These are phyloP conservation scores for Rhazya stricta DNA, from an alignment of 257 asterid genomes.

Conservation along the genomic window DNA sequence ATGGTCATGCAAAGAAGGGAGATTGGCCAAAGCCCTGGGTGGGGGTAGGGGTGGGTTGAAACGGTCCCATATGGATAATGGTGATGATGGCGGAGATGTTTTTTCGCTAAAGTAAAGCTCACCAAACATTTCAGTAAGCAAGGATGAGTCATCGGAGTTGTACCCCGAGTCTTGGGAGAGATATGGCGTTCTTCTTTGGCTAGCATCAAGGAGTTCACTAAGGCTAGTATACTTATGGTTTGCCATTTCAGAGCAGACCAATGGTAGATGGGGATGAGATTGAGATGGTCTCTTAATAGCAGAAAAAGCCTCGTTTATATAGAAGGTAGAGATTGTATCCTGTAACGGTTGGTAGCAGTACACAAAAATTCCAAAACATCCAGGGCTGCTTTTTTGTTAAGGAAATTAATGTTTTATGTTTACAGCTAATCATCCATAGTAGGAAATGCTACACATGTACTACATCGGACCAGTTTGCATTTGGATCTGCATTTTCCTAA, in stretches of 20 bases:
- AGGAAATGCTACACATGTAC: not conserved
- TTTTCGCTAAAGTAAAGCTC: slow-evolving; percentile 15
- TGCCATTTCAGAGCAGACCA: not conserved
- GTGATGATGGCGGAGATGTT: not conserved
- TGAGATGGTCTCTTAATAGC: not conserved
- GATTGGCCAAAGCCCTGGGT: not conserved
- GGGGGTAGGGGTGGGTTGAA: not conserved
- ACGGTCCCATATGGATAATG: not conserved
- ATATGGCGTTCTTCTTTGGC: not conserved
- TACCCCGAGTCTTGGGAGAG: too few relatives aligned
- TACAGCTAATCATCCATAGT: too few relatives aligned
- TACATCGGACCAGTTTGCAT: not conserved
- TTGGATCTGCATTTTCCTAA: not conserved
- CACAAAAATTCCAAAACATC: too few relatives aligned
- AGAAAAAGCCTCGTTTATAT: too few relatives aligned
- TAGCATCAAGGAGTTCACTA: slow-evolving; percentile 9
- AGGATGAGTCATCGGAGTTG: not conserved
- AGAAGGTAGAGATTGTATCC: not conserved
- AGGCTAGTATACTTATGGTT: slow-evolving; percentile 17
- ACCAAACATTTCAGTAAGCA: slow-evolving; percentile 13
- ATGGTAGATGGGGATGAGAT: not conserved
- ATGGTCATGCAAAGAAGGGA: not conserved
- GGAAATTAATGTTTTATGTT: too few relatives aligned
- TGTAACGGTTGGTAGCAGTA: not conserved
- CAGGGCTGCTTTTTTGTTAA: too few relatives aligned